Evolutionary conservation across 345 rosid genomes (phyloP), one percentile per base, ranked within the genome.

Genomic region (Turnera subulata): DNA sequence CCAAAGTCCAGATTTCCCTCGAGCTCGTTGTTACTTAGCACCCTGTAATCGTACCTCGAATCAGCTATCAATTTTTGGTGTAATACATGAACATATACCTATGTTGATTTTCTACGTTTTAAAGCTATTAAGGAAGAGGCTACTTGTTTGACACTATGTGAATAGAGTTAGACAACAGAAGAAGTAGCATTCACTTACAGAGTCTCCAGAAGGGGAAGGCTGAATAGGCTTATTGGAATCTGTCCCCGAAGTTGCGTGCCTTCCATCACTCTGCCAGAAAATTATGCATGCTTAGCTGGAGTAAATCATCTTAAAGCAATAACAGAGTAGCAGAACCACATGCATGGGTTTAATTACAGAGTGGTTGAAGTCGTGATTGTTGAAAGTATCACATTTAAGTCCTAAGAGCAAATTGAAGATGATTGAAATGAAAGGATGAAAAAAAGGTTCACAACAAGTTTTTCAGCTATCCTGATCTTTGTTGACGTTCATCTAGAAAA

Each of bases 191-290:
- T 38, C 18, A 68, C 97, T 76, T 54, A 93, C 99, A 84, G 81
- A 1, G 83, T 87, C 75, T 85, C 81, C 62, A 93, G 77, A 44
- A 66, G 42, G 53, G 60, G 3, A 61, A 81, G 81, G 73, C 75
- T 73, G 75, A 90, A 93, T 25, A 89, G 57, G 3, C 26, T 7
- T 23, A 9, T 1, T 33, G 99, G 97, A 65, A 93, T 61, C 42
- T 37, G 11, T 50, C 95, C 99, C 52, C 6, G 29, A 29, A 93
- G 71, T 23, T 56, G 53, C 21, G 80, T 76, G 23, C 13, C 16
- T 63, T 90, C 86, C 90, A 90, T 68, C 67, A 69, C 59, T 72
- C 99, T 93, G 86, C 58, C 11, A 65, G 19, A 39, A n/a, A 25
- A 13, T 5, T 57, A 33, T 32, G 42, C 24, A 0, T 37, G 1